phyloP scores from a whole-genome alignment of 2,329 filamentous ascomycete species.

The Ophiostoma perfectum region DNA sequence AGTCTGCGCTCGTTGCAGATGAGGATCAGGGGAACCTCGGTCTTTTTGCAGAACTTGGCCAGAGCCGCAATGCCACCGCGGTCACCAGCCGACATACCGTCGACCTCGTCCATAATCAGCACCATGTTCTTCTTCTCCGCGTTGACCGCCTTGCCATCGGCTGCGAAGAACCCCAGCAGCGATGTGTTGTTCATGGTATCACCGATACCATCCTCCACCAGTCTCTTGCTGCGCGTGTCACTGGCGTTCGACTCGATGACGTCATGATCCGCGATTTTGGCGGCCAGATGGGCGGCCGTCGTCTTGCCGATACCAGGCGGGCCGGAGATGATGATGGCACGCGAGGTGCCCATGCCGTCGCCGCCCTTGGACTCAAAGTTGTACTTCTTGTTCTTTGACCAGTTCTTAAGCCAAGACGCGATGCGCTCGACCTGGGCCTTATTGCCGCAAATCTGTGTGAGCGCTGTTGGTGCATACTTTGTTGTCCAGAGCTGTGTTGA shows the following conservation, averaged over 20 bases:
- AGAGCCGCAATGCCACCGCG: conserved; percentile 91
- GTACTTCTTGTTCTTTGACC: conserved; percentile 70
- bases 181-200: conserved; percentile 94
- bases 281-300: conserved; percentile 89
- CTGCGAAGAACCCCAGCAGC: conserved; percentile 82
- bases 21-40: conserved; percentile 86
- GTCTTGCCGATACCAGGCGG: conserved; percentile 97
- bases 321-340: conserved; percentile 91
- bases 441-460: conserved; percentile 91
- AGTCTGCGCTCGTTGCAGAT: conserved; percentile 93
- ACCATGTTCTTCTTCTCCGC: conserved; percentile 84
- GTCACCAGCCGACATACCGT: conserved; percentile 97
- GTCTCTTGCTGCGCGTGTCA: conserved; percentile 90
- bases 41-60: conserved; percentile 92
- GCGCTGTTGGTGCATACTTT: conserved; percentile 83
- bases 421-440: conserved; percentile 86
- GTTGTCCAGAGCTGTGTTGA: conserved; percentile 73
- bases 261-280: conserved; percentile 88
- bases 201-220: conserved; percentile 81
- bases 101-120: conserved; percentile 97
- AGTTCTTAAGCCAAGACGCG: conserved; percentile 78
- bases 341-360: conserved; percentile 75
- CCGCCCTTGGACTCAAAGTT: conserved; percentile 77
- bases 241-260: conserved; percentile 93
- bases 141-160: conserved; percentile 75